Base-by-base conservation (phyloP, 169 alveolate genomes). In the Cryptosporidium andersoni region DNA sequence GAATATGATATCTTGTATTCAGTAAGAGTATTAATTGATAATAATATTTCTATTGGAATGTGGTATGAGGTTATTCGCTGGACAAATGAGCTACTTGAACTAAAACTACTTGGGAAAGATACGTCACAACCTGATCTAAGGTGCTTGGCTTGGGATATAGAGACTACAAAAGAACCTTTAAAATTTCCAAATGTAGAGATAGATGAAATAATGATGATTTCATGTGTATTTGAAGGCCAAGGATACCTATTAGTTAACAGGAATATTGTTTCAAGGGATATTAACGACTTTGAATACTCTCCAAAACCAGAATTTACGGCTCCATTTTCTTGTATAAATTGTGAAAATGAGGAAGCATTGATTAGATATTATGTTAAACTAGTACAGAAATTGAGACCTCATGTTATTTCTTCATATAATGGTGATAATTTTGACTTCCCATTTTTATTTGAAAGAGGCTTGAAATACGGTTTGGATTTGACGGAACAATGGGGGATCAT, bases 391-490 rank as follows among this genome's bases (percentile, higher is more conserved):
- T 92, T 94, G 52, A 91, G 90, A 55, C 98, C 99, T 0, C 96
- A 94, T 74, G 94, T 96, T 55, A 92, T 94, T 49, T 98, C 97
- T 56, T 96, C 99, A n/a, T 98, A 95, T 93, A 98, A 98, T 93
- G 99, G 99, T 1, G 99, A 98, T 89, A 90, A 89, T 67, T 98
- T 98, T 91, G 99, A 98, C 91, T 96, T 97, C 90, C 99, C 99
- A 36, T 98, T 95, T 89, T 96, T 97, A 5, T 92, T 91, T 52
- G 95, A 94, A 25, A 92, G 99, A 81, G 95, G 98, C 53, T 94
- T 94, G 88, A 91, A 92, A 36, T 89, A 93, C 85, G 97, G 95
- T 45, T 90, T 97, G 81, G 91, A 94, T 43, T 74, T 96, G 43
- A 95, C 94, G 43, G 89, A 90, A 64, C 93, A 94, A 68, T 90